Evolutionary conservation across 495 filamentous ascomycete species (phyloP).

Genomic region (Tuber calosporum): DNA sequence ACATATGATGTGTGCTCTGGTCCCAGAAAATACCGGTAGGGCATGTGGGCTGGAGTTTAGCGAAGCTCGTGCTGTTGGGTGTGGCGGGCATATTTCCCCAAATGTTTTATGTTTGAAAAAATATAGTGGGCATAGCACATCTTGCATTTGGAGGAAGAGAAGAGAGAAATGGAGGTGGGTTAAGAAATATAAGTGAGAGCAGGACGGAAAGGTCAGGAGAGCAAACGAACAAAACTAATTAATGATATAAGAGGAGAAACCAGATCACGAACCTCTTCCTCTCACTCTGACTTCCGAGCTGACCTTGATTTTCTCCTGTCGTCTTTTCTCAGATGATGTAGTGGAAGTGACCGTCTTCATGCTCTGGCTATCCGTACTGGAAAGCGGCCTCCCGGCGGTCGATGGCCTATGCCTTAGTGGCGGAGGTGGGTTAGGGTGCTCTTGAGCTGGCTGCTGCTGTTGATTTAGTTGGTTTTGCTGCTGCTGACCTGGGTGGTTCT

Average conservation of each 20-base stretch:
- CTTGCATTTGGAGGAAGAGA: not conserved
- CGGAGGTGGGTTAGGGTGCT: conserved; percentile 19
- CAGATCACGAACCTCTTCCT: conserved; percentile 44
- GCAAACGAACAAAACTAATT: conserved; percentile 13
- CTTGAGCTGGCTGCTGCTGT: conserved; percentile 8
- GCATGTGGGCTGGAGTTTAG: not conserved
- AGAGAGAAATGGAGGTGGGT: conserved; percentile 6
- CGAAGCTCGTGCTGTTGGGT: conserved; percentile 12
- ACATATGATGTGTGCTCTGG: conserved; percentile 34
- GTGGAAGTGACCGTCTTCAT: conserved; percentile 47
- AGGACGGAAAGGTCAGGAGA: conserved; percentile 7
- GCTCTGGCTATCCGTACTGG: conserved; percentile 44
- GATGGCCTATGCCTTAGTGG: conserved; percentile 30
- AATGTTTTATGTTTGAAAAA: conserved; percentile 7
- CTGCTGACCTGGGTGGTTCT: conserved; percentile 9
- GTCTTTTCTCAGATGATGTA: conserved; percentile 40
- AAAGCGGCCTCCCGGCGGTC: conserved; percentile 31
- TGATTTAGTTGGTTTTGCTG: not conserved
- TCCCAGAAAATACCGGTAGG: conserved; percentile 7
- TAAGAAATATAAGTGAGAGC: conserved; percentile 11
- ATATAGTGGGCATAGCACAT: not conserved
- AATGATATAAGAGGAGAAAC: conserved; percentile 13
- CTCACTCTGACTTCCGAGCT: conserved; percentile 44
- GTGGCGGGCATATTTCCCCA: conserved; percentile 14
- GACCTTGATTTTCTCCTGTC: conserved; percentile 42